Evolutionary conservation across 805 yeast species (phyloP), one percentile per base, ranked within the genome.

Genomic region (Yarrowia sp.): DNA sequence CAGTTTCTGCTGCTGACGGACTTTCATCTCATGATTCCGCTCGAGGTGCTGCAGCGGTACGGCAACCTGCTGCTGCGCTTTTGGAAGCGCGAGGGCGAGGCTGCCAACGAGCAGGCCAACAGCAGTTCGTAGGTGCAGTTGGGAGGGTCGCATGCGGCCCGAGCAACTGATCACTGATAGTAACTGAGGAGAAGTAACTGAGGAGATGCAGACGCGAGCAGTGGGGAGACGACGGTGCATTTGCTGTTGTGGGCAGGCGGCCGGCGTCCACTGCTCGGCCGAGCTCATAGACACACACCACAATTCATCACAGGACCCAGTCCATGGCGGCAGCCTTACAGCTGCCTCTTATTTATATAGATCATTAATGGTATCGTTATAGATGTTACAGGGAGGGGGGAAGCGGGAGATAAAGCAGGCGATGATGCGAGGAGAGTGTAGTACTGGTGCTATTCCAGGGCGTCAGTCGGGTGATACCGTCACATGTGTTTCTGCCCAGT

Each of bases 1-100:
- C 98, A 93, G 74, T 92, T 95, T 73, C 78, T 93, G 70, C 76
- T 92, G 58, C 78, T 93, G 66, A 81, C 92, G 61, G 97, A 95
- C 76, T 93, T 95, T 76, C 86, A 87, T 73, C 79, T 93, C 67
- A 84, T 92, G 85, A 90, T 95, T 49, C 87, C 90, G 35, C 87
- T 89, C 14, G 97, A 92, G 73, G 99, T 95, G 74, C 80, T 93
- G 71, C 96, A 92, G 72, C 82, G 88, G 69, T 93, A 93, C 75
- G 97, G 96, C 11, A 96, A 91, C 74, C 79, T 92, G 65, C 79
- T 93, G 71, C 79, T 89, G 72, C 85, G 89, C 75, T 93, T 91
- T 75, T 91, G 97, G 95, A 84, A 83, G 71, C 76, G 91, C 56
- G 91, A 88, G 74, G 86, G 83, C 22, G 67, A 48, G 28, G 30